Evolutionary conservation across 2,329 filamentous ascomycete genomes (phyloP), one percentile per base, ranked within the genome.

Genomic region (Trichoderma endophyticum): DNA sequence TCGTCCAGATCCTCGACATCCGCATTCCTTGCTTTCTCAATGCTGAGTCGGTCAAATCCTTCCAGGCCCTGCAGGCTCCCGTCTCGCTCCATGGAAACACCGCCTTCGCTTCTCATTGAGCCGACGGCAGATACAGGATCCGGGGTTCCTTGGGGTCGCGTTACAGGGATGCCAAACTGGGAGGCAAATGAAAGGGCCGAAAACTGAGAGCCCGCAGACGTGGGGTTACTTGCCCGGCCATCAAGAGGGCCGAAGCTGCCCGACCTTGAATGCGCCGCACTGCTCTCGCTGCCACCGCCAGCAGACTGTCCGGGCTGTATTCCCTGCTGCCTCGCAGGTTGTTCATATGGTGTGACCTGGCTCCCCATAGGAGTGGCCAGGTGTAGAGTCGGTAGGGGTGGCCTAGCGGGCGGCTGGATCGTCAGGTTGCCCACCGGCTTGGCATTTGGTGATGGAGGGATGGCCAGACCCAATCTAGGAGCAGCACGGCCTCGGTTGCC

Each of bases 1-100:
- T 98, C 95, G 79, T 98, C 95, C 63, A 99, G 84, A 76, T 98
- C 95, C 77, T 98, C 95, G 4, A 97, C 95, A 81, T 99, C 96
- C 51, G 95, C 84, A 28, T 91, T 92, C 74, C 93, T 88, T 43
- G 94, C 94, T 81, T 92, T 94, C 76, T 97, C 94, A 60, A 96
- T 81, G 64, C 89, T 92, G 77, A 97, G 82, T 81, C 95, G 91
- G 75, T 97, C 94, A 72, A 98, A 90, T 3, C 89, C 90, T 73
- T 95, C 87, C 3, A 96, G 84, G 4, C 91, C 91, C 77, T 93
- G 92, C 81, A 93, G 87, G 78, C 93, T 97, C 75, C 89, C 89
- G 75, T 97, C 94, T 74, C 93, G 86, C 81, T 97, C 93, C 92
- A 97, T 96, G 9, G 90, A 85, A 18, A 87, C 86, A 14, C 90